A percentile compares a stretch with the other conserved stretches of the same genome.
phyloP scores from a whole-genome alignment of 2,329 filamentous ascomycete species.

The Aphanoascus verrucosus region DNA sequence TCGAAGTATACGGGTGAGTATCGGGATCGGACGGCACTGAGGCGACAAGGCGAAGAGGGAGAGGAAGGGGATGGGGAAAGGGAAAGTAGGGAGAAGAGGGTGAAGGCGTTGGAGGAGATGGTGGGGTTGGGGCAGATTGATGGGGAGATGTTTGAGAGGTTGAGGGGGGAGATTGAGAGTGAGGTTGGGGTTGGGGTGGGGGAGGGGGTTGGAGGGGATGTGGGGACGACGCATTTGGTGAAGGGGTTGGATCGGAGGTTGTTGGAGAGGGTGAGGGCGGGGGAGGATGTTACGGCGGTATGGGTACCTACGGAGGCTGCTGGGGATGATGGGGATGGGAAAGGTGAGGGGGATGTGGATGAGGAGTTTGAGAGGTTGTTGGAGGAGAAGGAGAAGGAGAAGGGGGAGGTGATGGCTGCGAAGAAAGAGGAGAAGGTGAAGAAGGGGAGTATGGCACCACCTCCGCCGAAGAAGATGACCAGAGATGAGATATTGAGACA shows the following conservation, averaged over 20 bases:
- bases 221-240: slow-evolving; percentile 71
- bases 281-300: slow-evolving; percentile 45
- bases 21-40: slow-evolving; percentile 62
- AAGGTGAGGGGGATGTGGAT: slow-evolving; percentile 46
- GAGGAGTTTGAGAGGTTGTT: slow-evolving; percentile 45
- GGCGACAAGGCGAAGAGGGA: slow-evolving; percentile 46
- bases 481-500: slow-evolving; percentile 51
- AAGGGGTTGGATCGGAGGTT: slow-evolving; percentile 86
- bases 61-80: slow-evolving; percentile 34
- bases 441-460: slow-evolving; percentile 42
- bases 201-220: slow-evolving; percentile 66
- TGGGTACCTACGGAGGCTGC: slow-evolving; percentile 21
- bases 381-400: slow-evolving; percentile 30
- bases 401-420: slow-evolving; percentile 22
- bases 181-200: too few species aligned
- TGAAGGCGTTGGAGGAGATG: slow-evolving; percentile 70
- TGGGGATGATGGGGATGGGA: slow-evolving; percentile 24
- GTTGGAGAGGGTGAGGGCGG: slow-evolving; percentile 35
- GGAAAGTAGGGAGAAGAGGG: slow-evolving; percentile 43
- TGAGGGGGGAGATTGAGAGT: slow-evolving; percentile 65
- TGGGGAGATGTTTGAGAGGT: slow-evolving; percentile 61
- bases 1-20: slow-evolving; percentile 71
- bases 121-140: slow-evolving; percentile 79
- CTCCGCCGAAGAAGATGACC: slow-evolving; percentile 42
- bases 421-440: slow-evolving; percentile 38